phyloP scores from a whole-genome alignment of 805 yeast species.

The Monosporozyma aerobia region DNA sequence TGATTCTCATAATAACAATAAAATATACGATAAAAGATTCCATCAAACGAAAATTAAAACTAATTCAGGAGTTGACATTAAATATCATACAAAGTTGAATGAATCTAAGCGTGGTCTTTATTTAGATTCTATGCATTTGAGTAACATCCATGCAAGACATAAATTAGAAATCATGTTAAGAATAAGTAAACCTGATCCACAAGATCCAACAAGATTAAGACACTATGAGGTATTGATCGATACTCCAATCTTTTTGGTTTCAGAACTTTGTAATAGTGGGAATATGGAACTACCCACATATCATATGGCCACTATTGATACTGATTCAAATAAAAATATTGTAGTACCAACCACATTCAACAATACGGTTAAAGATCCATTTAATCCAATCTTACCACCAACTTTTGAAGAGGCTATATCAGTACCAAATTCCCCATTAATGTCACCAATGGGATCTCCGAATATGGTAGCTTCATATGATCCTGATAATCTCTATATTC shows the following conservation, averaged over 20 bases:
- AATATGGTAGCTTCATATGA: slow-evolving; percentile 7
- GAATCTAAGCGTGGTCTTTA: slow-evolving; percentile 33
- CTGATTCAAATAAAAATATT: slow-evolving; percentile 6
- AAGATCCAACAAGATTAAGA: slow-evolving; percentile 40
- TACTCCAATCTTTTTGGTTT: slow-evolving; percentile 53
- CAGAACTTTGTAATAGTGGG: slow-evolving; percentile 33
- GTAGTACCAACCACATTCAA: slow-evolving; percentile 11
- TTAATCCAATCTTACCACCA: slow-evolving; percentile 33
- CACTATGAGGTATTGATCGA: slow-evolving; percentile 77
- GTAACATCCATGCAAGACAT: slow-evolving; percentile 54
- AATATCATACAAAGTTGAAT: slow-evolving; percentile 16
- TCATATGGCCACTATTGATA: slow-evolving; percentile 14
- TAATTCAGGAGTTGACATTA: slow-evolving; percentile 14
- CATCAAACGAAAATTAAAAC: slow-evolving; percentile 13
- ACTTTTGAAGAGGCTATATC: slow-evolving; percentile 54
- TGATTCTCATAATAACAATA: neutral
- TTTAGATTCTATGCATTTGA: slow-evolving; percentile 52
- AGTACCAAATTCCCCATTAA: slow-evolving; percentile 38
- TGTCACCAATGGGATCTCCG: slow-evolving; percentile 19
- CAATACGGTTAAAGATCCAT: neutral
- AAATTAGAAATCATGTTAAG: slow-evolving; percentile 62
- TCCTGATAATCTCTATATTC: slow-evolving; percentile 15
- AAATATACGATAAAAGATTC: slow-evolving; percentile 4
- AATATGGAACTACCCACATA: slow-evolving; percentile 34
- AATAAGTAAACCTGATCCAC: slow-evolving; percentile 51